Evolutionary conservation across 805 yeast genomes (phyloP).

Genomic region (Candida nemodendra): DNA sequence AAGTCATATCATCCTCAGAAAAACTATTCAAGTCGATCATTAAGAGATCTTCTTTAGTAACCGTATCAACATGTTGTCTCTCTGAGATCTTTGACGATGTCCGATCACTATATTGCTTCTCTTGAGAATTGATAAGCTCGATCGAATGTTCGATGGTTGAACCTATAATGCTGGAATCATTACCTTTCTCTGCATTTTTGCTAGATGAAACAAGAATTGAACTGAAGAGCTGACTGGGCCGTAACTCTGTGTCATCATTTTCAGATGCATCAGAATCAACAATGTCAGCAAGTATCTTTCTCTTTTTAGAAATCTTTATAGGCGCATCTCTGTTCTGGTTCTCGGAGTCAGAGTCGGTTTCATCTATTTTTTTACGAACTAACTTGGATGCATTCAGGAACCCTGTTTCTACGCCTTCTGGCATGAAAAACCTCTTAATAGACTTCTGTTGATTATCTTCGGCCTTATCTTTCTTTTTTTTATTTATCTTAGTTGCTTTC

Average conservation of each 20-base stretch:
- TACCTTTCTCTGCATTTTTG: constrained; percentile 3
- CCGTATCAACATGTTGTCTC: neutral
- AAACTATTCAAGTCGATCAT: constrained; percentile 18
- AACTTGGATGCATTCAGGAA: constrained; percentile 52
- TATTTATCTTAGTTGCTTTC: constrained; percentile 10
- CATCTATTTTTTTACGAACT: constrained; percentile 33
- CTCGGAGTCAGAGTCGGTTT: constrained; percentile 12
- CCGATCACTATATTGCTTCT: neutral
- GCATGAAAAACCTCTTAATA: constrained; percentile 61
- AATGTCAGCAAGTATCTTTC: constrained; percentile 11
- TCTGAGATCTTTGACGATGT: neutral
- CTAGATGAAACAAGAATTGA: constrained; percentile 10
- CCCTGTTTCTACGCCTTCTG: constrained; percentile 67
- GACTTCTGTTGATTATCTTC: constrained; percentile 12
- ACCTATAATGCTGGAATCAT: constrained; percentile 9
- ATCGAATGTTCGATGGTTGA: constrained; percentile 14
- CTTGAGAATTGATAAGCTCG: constrained; percentile 9
- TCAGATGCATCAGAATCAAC: constrained; percentile 18
- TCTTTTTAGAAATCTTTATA: constrained; percentile 5
- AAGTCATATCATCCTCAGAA: constrained; percentile 15
- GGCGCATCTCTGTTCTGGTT: constrained; percentile 10
- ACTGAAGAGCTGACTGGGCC: constrained; percentile 19
- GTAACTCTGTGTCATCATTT: constrained; percentile 15
- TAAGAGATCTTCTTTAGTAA: constrained; percentile 3
- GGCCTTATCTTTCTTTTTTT: constrained; percentile 5